Evolutionary conservation across 768 basidiomycete genomes (phyloP).

Genomic region (Pleurotus citrinopileatus): DNA sequence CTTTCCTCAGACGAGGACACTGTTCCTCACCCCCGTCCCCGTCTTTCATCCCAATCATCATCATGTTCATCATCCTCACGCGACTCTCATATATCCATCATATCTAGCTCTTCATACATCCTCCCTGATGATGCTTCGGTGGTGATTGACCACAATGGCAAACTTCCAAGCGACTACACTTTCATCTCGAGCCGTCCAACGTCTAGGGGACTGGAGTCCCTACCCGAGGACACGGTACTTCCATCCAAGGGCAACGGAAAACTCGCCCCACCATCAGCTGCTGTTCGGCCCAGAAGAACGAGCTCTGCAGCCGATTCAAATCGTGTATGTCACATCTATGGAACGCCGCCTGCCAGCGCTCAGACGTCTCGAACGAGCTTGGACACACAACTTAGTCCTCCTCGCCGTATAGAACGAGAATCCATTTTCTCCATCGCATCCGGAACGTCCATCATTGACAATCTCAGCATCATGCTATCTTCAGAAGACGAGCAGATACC

Average conservation of each 20-base stretch:
- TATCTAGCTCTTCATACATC: constrained; percentile 29
- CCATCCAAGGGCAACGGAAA: not conserved
- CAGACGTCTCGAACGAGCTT: constrained; percentile 5
- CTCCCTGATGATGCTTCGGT: constrained; percentile 38
- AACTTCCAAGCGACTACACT: not conserved
- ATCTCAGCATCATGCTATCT: constrained; percentile 4
- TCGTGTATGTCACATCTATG: constrained; percentile 8
- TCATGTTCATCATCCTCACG: constrained; percentile 25
- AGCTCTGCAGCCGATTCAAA: constrained; percentile 4
- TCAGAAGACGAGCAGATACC: not conserved
- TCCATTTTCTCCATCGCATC: constrained; percentile 6
- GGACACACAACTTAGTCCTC: not conserved
- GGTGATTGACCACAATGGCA: constrained; percentile 38
- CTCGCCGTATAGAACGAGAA: constrained; percentile 3
- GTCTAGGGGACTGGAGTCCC: constrained; percentile 11
- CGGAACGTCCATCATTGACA: constrained; percentile 6
- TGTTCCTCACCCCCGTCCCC: constrained; percentile 2
- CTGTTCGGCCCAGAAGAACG: not conserved
- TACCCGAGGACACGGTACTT: constrained; percentile 16
- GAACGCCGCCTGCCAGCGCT: constrained; percentile 6
- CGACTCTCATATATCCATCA: constrained; percentile 13
- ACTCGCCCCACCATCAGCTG: not conserved
- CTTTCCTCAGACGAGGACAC: constrained; percentile 3
- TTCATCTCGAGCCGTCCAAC: constrained; percentile 4
- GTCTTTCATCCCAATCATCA: constrained; percentile 7